A percentile compares a stretch with the other conserved stretches of the same genome.
Conservation (phyloP, 78 protist species). For the Cyanophora paradoxa region DNA sequence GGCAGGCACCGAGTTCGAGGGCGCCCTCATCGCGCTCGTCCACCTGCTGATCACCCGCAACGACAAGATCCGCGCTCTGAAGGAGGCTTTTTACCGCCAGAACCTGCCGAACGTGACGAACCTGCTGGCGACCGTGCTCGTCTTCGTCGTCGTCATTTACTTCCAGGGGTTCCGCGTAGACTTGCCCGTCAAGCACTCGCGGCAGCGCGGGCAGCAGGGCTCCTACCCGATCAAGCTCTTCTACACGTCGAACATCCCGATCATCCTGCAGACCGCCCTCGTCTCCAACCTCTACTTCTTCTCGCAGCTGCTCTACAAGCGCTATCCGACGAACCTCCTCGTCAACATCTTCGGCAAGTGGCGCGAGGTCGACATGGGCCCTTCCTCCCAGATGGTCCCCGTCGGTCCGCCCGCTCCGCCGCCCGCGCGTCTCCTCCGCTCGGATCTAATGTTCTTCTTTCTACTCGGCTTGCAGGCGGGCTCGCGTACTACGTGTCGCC, state of each 20-base stretch:
- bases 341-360: constrained; percentile 91
- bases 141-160: constrained; percentile 96
- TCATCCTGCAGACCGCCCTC: constrained; percentile 97
- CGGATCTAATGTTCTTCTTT: background rate
- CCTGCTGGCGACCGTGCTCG: constrained; percentile 93
- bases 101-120: constrained; percentile 98
- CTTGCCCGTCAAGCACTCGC: constrained; percentile 27
- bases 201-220: constrained; percentile 46
- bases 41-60: constrained; percentile 75
- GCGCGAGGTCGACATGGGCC: constrained; percentile 52
- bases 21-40: constrained; percentile 98
- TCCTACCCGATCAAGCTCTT: constrained; percentile 98
- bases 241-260: constrained; percentile 99
- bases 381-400: background rate
- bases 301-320: constrained; percentile 92
- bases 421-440: background rate
- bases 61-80: constrained; percentile 92
- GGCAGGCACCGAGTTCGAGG: constrained; percentile 99
- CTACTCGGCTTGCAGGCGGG: constrained; percentile 84
- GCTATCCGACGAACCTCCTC: constrained; percentile 80
- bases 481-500: constrained; percentile 96
- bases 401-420: background rate
- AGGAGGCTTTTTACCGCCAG: constrained; percentile 96
- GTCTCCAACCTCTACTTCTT: constrained; percentile 91
- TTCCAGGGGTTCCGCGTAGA: constrained; percentile 97